These are phyloP conservation scores for Phlebiopsis flavidoalba DNA, from an alignment of 768 basidiomycete species.

Conservation along the genomic window DNA sequence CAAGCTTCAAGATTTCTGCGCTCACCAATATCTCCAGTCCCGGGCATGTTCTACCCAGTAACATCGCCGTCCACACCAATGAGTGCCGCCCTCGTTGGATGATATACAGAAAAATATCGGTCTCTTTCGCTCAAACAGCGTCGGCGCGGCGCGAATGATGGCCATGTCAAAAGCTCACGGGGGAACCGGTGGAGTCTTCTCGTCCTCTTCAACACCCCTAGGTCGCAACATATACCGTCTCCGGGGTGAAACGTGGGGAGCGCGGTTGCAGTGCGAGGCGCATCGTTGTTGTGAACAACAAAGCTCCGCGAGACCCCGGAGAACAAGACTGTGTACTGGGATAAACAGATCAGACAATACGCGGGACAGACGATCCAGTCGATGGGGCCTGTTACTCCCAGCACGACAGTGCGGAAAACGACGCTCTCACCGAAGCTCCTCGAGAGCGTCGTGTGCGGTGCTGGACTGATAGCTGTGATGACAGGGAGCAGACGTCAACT, in stretches of 20 bases:
- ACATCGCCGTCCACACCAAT: constrained; percentile 62
- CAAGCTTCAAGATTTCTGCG: constrained; percentile 37
- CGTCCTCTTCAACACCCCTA: constrained; percentile 31
- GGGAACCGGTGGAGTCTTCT: constrained; percentile 57
- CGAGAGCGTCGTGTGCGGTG: constrained; percentile 36
- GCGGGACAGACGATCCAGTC: constrained; percentile 22
- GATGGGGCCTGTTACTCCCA: constrained; percentile 24
- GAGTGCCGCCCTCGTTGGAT: constrained; percentile 68
- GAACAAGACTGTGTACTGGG: too few relatives aligned
- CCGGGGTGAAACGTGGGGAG: constrained; percentile 80
- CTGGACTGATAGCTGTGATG: constrained; percentile 43
- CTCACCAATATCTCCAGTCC: constrained; percentile 39
- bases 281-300: constrained; percentile 29
- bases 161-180: constrained; percentile 86
- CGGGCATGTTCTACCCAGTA: constrained; percentile 57
- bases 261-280: constrained; percentile 68
- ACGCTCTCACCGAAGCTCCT: constrained; percentile 40
- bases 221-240: constrained; percentile 74
- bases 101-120: constrained; percentile 60
- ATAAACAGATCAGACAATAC: constrained; percentile 53
- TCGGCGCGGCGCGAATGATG: constrained; percentile 60
- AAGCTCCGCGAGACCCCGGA: constrained; percentile 63
- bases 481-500: constrained; percentile 30
- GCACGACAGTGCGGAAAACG: constrained; percentile 50
- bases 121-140: constrained; percentile 87